Conservation (phyloP, 768 basidiomycete genomes). For the Calvatia gigantea region DNA sequence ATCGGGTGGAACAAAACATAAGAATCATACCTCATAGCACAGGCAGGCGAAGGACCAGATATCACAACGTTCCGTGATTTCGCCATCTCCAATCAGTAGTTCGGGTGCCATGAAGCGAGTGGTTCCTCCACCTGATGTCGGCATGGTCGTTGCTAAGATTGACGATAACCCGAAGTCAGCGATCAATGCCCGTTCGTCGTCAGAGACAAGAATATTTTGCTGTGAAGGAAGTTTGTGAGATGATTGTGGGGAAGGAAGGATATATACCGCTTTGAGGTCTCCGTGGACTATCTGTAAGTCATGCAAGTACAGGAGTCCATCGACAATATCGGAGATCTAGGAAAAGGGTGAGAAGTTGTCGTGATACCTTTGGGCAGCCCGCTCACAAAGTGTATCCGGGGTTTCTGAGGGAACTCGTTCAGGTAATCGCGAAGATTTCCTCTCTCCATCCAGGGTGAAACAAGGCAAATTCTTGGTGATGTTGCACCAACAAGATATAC, state of each 20-base stretch:
- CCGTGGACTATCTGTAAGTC: not conserved
- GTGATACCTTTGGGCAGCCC: not conserved
- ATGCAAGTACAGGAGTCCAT: constrained; percentile 1
- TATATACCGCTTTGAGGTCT: constrained; percentile 6
- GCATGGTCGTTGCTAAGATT: not conserved
- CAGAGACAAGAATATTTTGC: not conserved
- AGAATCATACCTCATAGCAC: not conserved
- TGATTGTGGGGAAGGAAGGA: not conserved
- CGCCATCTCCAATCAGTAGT: not conserved
- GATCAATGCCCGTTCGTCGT: not conserved
- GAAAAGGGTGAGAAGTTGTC: not conserved
- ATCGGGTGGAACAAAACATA: not conserved
- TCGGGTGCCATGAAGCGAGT: not conserved
- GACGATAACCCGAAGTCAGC: not conserved
- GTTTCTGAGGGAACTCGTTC: constrained; percentile 1
- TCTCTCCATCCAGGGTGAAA: constrained; percentile 20
- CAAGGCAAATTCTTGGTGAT: constrained; percentile 9
- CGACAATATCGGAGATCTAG: not conserved
- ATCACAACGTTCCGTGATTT: not conserved
- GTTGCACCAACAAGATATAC: constrained; percentile 19
- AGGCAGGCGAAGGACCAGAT: not conserved
- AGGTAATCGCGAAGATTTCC: constrained; percentile 18
- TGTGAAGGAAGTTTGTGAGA: not conserved
- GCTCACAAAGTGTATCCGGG: constrained; percentile 14
- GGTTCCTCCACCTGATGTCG: not conserved